phyloP scores from a whole-genome alignment of 495 filamentous ascomycete genomes.

The Penicillium nucicola region DNA sequence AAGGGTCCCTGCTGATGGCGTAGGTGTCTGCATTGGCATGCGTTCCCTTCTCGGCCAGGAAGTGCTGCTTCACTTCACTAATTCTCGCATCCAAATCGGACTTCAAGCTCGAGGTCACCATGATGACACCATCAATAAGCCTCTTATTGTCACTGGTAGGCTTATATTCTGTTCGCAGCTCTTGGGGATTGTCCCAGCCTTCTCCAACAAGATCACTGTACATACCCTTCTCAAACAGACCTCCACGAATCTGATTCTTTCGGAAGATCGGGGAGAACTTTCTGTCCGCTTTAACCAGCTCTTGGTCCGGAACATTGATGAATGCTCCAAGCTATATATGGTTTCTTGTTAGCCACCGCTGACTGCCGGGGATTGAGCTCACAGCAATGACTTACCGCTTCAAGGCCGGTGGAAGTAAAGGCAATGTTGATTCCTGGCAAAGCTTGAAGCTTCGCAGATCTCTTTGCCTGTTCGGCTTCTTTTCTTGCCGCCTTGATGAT shows the following conservation, averaged over 20 bases:
- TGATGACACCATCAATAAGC: conserved; percentile 9
- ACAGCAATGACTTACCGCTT: conserved; percentile 1
- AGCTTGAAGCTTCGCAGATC: background rate
- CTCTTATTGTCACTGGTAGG: background rate
- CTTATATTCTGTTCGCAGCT: conserved; percentile 1
- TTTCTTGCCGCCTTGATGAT: background rate
- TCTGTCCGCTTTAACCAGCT: background rate
- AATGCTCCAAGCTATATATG: background rate
- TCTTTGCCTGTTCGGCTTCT: background rate
- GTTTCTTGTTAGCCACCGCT: background rate
- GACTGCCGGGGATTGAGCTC: too few relatives aligned
- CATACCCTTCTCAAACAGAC: conserved; percentile 8
- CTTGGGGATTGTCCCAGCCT: conserved; percentile 5
- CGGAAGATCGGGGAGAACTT: background rate
- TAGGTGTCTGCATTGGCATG: conserved; percentile 5
- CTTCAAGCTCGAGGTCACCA: conserved; percentile 5
- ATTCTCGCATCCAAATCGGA: background rate
- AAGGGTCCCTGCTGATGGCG: background rate
- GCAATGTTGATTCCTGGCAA: conserved; percentile 10
- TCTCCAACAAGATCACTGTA: conserved; percentile 3
- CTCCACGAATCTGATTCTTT: background rate
- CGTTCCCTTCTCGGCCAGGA: conserved; percentile 9
- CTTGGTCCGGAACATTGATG: background rate
- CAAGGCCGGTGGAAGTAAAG: conserved; percentile 8
- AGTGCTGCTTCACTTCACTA: conserved; percentile 7